Percentiles rank a stretch among this genome's conserved stretches.
phyloP scores from a whole-genome alignment of 2,329 filamentous ascomycete genomes.

The Fonsecaea pugnacius region DNA sequence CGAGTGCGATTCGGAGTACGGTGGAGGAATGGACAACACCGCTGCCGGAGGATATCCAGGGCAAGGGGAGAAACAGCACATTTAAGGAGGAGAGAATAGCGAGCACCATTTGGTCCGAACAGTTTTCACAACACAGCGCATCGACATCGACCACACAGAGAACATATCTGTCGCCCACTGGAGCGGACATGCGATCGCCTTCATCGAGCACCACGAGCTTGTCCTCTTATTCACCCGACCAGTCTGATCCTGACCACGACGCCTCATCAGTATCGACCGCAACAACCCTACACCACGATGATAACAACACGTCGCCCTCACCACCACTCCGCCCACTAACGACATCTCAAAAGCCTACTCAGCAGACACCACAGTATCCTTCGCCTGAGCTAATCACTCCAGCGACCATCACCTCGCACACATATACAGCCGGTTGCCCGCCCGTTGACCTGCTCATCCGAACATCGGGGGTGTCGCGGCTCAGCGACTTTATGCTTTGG shows the following conservation, averaged over 20 bases:
- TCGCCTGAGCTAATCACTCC: slow-evolving; percentile 88
- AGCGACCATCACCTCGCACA: slow-evolving; percentile 79
- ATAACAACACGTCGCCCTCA: slow-evolving; percentile 9
- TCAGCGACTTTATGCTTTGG: slow-evolving; percentile 99
- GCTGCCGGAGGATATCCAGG: slow-evolving; percentile 50
- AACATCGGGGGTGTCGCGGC: slow-evolving; percentile 86
- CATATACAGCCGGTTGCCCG: slow-evolving; percentile 83
- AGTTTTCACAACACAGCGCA: slow-evolving; percentile 49
- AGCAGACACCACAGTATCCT: slow-evolving; percentile 52
- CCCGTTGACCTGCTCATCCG: slow-evolving; percentile 89
- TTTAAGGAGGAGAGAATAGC: slow-evolving; percentile 89
- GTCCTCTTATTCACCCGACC: slow-evolving; percentile 32
- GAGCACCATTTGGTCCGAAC: slow-evolving; percentile 77
- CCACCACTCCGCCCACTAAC: neutral
- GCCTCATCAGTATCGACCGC: slow-evolving; percentile 25
- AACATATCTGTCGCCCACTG: slow-evolving; percentile 43
- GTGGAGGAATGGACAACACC: slow-evolving; percentile 84
- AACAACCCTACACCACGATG: slow-evolving; percentile 27
- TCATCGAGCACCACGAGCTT: slow-evolving; percentile 36
- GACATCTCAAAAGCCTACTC: slow-evolving; percentile 1
- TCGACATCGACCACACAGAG: slow-evolving; percentile 40
- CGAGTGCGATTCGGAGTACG: slow-evolving; percentile 81
- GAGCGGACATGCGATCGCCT: slow-evolving; percentile 24
- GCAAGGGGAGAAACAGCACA: slow-evolving; percentile 61
- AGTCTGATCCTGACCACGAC: slow-evolving; percentile 27